Evolutionary conservation across 2,329 filamentous ascomycete species (phyloP), one percentile per base, ranked within the genome.

Genomic region (Drechslerella dactyloides): DNA sequence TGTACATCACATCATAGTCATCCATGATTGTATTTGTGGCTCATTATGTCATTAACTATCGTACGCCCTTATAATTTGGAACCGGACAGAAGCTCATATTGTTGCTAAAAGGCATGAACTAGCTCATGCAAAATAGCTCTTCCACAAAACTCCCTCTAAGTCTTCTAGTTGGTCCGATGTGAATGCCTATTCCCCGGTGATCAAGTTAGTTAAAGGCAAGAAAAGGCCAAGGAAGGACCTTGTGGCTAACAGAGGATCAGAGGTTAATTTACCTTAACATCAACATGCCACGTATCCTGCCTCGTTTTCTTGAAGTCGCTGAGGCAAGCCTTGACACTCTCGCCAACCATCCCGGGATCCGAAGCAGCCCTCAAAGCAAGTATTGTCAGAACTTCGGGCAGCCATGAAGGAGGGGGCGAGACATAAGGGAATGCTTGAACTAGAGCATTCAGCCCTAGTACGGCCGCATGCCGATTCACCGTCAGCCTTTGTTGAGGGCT

Each of bases 221-320:
- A 61, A 52, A n/a, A n/a, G n/a, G n/a, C n/a, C n/a, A n/a, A n/a
- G n/a, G n/a, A n/a, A n/a, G n/a, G n/a, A n/a, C n/a, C n/a, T 2
- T 74, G 78, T 75, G 78, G 76, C 64, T 60, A 58, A 35, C 24
- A 21, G 46, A 19, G 7, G 54, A 7, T 50, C 23, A 52, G 19
- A 21, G 24, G 17, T 19, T 30, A 64, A 81, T 86, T 80, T 82
- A 96, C 94, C 89, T 96, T 97, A 76, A 96, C 91, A 82, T 99
- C 94, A 72, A 96, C 93, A 77, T 89, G 89, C 94, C 94, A 99
- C 75, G 93, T 99, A 83, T 99, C 94, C 80, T 99, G 94, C 79
- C 94, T 88, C 51, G 94, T 99, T 86, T 99, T 99, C 83, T 99
- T 99, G 84, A 99, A 99, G 78, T 99, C 96, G 73, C 92, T 92